phyloP scores from a whole-genome alignment of 768 basidiomycete genomes.

The Suillus decipiens region DNA sequence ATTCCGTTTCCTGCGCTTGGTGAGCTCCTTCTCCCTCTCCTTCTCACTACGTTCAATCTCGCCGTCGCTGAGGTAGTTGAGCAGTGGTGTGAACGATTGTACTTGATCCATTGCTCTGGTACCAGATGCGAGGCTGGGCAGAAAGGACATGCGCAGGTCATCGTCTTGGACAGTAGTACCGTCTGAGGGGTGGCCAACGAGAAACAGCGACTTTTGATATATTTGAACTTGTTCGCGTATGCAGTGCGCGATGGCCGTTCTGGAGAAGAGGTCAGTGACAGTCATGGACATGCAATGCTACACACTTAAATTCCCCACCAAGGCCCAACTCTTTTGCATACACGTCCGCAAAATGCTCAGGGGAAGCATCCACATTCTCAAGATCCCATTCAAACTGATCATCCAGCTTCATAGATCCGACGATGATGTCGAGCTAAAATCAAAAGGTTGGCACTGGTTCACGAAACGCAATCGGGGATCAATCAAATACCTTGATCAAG shows the following conservation, averaged over 20 bases:
- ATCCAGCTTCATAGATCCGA: slow-evolving; percentile 88
- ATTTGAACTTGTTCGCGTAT: slow-evolving; percentile 94
- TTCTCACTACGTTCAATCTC: slow-evolving; percentile 89
- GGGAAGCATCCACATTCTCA: slow-evolving; percentile 73
- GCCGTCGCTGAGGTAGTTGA: slow-evolving; percentile 85
- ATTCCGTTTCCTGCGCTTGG: slow-evolving; percentile 80
- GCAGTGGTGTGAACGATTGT: slow-evolving; percentile 79
- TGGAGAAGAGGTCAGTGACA: slow-evolving; percentile 34
- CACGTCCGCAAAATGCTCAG: slow-evolving; percentile 90
- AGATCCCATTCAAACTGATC: slow-evolving; percentile 99
- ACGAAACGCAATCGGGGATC: slow-evolving; percentile 24
- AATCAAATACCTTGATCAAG: slow-evolving; percentile 71
- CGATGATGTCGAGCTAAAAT: slow-evolving; percentile 87
- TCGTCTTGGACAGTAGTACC: slow-evolving; percentile 82
- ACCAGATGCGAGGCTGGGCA: slow-evolving; percentile 74
- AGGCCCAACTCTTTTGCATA: slow-evolving; percentile 88
- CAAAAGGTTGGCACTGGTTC: slow-evolving; percentile 3
- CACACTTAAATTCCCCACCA: slow-evolving; percentile 89
- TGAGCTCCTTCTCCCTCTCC: slow-evolving; percentile 92
- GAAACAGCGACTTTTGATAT: slow-evolving; percentile 89
- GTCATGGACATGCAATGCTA: slow-evolving; percentile 10
- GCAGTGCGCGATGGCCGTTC: slow-evolving; percentile 92
- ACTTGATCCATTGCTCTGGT: slow-evolving; percentile 80
- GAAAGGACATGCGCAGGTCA: slow-evolving; percentile 86
- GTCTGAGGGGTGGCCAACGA: slow-evolving; percentile 85